Evolutionary conservation across 768 basidiomycete species (phyloP).

Genomic region (Mycena kentingensis): DNA sequence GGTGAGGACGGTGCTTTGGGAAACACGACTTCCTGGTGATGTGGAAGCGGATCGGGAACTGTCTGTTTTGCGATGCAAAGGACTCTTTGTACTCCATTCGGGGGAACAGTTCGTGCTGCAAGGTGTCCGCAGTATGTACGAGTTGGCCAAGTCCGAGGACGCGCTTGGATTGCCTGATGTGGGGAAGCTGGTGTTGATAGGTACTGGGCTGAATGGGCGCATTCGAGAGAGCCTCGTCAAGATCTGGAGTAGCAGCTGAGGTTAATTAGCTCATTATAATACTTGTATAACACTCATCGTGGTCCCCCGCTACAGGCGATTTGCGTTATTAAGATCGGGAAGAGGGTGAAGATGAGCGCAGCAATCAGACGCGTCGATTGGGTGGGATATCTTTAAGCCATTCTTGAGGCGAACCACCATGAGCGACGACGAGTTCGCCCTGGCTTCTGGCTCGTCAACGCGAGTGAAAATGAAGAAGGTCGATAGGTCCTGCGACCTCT

Average conservation of each 20-base stretch:
- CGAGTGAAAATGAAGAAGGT: neutral
- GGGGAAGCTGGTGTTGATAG: conserved; percentile 88
- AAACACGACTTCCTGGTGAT: conserved; percentile 50
- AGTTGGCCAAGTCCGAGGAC: conserved; percentile 54
- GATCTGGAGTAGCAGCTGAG: neutral
- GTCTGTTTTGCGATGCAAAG: conserved; percentile 86
- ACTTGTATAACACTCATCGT: too few relatives aligned
- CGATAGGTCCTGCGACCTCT: neutral
- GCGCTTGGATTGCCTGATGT: conserved; percentile 54
- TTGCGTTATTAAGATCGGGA: too few relatives aligned
- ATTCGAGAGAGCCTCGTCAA: conserved; percentile 58
- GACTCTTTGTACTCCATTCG: conserved; percentile 58
- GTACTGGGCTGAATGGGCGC: conserved; percentile 66
- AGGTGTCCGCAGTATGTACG: conserved; percentile 90
- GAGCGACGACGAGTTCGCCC: conserved; percentile 3
- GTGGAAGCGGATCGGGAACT: conserved; percentile 31
- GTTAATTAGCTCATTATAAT: neutral
- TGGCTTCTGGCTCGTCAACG: neutral
- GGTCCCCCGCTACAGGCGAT: too few relatives aligned
- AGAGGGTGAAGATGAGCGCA: too few relatives aligned
- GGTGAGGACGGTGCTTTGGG: conserved; percentile 85
- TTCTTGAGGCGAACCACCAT: neutral
- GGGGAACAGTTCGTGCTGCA: conserved; percentile 79
- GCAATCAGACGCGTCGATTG: too few relatives aligned
- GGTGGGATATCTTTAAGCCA: too few relatives aligned